These are phyloP conservation scores for Groenewaldozyma auringiensis DNA, from an alignment of 1,139 yeast genomes.

Conservation along the genomic window DNA sequence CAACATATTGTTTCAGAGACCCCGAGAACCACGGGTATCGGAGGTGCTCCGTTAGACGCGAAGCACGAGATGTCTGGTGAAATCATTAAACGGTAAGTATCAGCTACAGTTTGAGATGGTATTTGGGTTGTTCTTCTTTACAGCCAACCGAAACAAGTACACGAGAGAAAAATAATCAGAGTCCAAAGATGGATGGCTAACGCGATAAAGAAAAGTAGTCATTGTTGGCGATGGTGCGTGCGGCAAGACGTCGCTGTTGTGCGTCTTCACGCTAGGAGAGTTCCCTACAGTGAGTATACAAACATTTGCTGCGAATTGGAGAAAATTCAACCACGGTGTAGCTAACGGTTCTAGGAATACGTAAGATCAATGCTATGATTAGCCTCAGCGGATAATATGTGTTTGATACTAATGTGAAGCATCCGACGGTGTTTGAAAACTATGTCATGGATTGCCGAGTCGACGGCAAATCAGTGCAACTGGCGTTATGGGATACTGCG, in stretches of 20 bases:
- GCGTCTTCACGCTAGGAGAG: slow-evolving; percentile 85
- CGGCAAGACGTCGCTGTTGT: slow-evolving; percentile 85
- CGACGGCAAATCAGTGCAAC: slow-evolving; percentile 82
- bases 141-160: background rate
- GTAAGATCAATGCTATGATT: slow-evolving; percentile 6
- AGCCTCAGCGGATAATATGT: no score
- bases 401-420: no score
- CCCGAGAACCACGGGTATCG: no score
- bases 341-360: slow-evolving; percentile 6
- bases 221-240: slow-evolving; percentile 96
- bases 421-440: slow-evolving; percentile 93
- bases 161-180: no score
- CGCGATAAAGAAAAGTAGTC: slow-evolving; percentile 58
- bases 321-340: background rate
- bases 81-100: slow-evolving; percentile 20
- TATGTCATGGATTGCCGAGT: slow-evolving; percentile 90
- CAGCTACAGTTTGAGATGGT: background rate
- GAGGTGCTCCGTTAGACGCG: no score
- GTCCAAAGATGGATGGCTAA: background rate
- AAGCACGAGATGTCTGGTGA: slow-evolving; percentile 13
- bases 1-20: no score
- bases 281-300: slow-evolving; percentile 40
- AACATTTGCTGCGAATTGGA: background rate
- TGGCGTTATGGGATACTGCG: slow-evolving; percentile 95
- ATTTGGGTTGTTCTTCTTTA: background rate